Evolutionary conservation across 2,329 filamentous ascomycete species (phyloP).

Genomic region (Xylaria sp.): DNA sequence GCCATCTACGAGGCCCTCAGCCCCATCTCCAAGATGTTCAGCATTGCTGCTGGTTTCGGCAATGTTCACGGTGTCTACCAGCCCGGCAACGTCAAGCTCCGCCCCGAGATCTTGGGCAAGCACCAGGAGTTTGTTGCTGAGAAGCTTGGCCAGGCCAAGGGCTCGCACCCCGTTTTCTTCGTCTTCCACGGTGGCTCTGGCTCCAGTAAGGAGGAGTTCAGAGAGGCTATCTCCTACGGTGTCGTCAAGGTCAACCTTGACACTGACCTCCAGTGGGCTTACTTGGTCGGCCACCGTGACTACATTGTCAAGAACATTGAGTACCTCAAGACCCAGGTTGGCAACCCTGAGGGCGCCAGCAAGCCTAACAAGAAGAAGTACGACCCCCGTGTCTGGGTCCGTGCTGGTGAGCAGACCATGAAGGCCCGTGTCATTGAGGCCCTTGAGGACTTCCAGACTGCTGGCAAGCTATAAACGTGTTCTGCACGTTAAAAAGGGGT

Average conservation of each 20-base stretch:
- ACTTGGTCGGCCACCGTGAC: slow-evolving; percentile 87
- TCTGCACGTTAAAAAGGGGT: neutral
- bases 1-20: slow-evolving; percentile 82
- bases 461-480: slow-evolving; percentile 65
- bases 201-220: slow-evolving; percentile 84
- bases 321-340: slow-evolving; percentile 79
- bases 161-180: slow-evolving; percentile 94
- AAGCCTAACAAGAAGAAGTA: slow-evolving; percentile 99
- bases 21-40: slow-evolving; percentile 91
- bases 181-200: slow-evolving; percentile 99
- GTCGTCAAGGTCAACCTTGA: slow-evolving; percentile 99
- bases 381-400: slow-evolving; percentile 87
- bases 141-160: slow-evolving; percentile 58
- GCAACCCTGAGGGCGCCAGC: slow-evolving; percentile 91
- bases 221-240: slow-evolving; percentile 81
- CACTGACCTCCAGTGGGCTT: slow-evolving; percentile 95
- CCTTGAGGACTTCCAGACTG: slow-evolving; percentile 87
- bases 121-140: slow-evolving; percentile 90
- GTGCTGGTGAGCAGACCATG: slow-evolving; percentile 98
- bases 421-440: slow-evolving; percentile 70
- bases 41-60: slow-evolving; percentile 94
- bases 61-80: slow-evolving; percentile 99
- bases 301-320: slow-evolving; percentile 93
- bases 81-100: slow-evolving; percentile 93
- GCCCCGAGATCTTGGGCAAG: slow-evolving; percentile 93